Base-by-base conservation (phyloP, 1,284 basidiomycete genomes). In the Melampsora americana region DNA sequence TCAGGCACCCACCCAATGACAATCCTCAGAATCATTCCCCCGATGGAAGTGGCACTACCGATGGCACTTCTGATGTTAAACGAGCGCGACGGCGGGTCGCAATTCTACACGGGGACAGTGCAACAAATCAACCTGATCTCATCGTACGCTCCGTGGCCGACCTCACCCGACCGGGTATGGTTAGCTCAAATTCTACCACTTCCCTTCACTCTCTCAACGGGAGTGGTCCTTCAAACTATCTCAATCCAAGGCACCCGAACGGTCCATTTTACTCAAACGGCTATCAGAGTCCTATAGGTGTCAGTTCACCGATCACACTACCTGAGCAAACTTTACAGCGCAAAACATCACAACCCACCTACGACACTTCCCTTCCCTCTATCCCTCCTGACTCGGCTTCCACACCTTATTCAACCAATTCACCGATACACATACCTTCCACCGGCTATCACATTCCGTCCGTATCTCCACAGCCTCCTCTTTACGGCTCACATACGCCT, bases 401-500 rank as follows among this genome's bases (percentile, higher is more conserved):
- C 64, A 32, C 64, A 44, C 56, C 69, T 73, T 65, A 53, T 74
- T 30, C 30, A 78, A 78, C 16, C 82, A 80, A 73, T 77, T 73
- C 42, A 62, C 35, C 72, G 77, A 32, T 61, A 62, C 78, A 20
- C 78, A 78, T 62, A 79, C 71, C 48, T 53, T 81, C 53, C 84
- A 87, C 72, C 84, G 90, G 0, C 87, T 91, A 1, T 90, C 90
- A 23, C 90, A 92, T 0, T 89, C 89, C 81, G 91, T 90, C 14
- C 92, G 92, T 12, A 80, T 82, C 44, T 88, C 91, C 79, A 90
- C 90, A 3, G 83, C 86, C 0, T 84, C 91, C 3, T 87, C 91
- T 0, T 87, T 90, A 78, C 87, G 91, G 68, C 28, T 46, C 46
- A 65, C 70, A 65, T 30, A 60, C 28, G 28, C 62, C 70, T 60